Evolutionary conservation across 495 filamentous ascomycete species (phyloP), one percentile per base, ranked within the genome.

Genomic region (Podospora tetraspora): DNA sequence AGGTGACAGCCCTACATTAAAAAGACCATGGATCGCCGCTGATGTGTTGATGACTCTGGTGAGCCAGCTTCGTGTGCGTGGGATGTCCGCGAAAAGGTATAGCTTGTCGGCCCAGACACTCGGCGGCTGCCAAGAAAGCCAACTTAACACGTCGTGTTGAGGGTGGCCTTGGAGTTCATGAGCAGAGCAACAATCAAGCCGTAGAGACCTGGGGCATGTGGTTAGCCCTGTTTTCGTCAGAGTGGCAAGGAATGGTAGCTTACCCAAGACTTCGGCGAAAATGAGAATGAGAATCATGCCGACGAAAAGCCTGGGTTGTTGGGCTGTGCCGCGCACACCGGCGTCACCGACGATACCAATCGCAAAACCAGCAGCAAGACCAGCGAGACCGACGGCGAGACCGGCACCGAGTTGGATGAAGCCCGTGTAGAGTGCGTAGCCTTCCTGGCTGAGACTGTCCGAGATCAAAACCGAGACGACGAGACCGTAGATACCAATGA

Each of bases 281-380:
- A 99, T 99, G 85, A 99, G 93, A 85, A 99, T 99, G 76, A 99
- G 83, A 84, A 99, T 98, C 95, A 99, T 99, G 85, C 95, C 95
- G 81, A 99, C 95, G 84, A 97, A 99, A 64, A 99, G 88, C 75
- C 94, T 87, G 61, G 95, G 96, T 81, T 99, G 95, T 80, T 99
- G 95, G 70, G 95, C 95, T 74, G 96, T 94, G 83, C 95, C 95
- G 74, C 95, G 91, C 70, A 99, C 95, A 92, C 95, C 95, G 77
- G 95, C 95, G 76, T 99, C 95, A 88, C 95, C 95, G 67, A 98
- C 95, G 80, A 99, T 99, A 81, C 95, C 95, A 78, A 99, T 98
- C 76, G 95, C 95, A 79, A 99, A 99, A 76, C 92, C 95, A 83
- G 96, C 95, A 82, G 96, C 95, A 79, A 98, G 83, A 91, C 95